Evolutionary conservation across 2,329 filamentous ascomycete genomes (phyloP).

Genomic region (Exophiala oligosperma): DNA sequence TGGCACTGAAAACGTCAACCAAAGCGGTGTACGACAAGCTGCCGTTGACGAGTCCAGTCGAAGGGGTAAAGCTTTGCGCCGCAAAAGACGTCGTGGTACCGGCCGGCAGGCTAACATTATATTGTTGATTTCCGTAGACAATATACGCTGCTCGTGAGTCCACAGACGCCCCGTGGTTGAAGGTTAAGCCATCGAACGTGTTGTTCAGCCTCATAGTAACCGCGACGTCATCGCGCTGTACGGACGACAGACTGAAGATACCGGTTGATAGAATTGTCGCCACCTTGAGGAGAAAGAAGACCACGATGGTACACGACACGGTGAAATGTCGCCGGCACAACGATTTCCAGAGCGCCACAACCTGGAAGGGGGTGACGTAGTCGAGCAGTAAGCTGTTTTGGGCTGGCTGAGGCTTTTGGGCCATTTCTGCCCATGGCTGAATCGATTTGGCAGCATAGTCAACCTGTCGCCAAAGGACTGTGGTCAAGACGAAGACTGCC

Average conservation of each 20-base stretch:
- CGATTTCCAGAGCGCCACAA: conserved; percentile 19
- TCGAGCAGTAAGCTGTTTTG: conserved; percentile 23
- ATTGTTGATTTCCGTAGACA: conserved; percentile 15
- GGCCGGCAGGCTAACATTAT: conserved; percentile 18
- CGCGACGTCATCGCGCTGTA: conserved; percentile 7
- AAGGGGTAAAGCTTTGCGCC: conserved; percentile 16
- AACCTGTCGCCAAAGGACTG: conserved; percentile 25
- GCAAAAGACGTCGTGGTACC: conserved; percentile 15
- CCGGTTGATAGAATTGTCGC: conserved; percentile 20
- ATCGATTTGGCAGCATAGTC: conserved; percentile 25
- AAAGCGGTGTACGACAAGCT: conserved; percentile 18
- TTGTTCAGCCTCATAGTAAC: conserved; percentile 15
- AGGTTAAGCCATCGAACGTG: conserved; percentile 19
- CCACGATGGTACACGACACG: conserved; percentile 12
- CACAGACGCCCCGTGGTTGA: conserved; percentile 10
- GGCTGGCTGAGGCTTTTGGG: conserved; percentile 17
- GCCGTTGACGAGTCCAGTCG: conserved; percentile 12
- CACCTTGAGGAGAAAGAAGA: conserved; percentile 24
- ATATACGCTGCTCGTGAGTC: conserved; percentile 20
- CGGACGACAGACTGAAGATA: conserved; percentile 17
- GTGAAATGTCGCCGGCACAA: conserved; percentile 16
- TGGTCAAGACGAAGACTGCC: conserved; percentile 20
- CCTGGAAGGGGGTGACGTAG: conserved; percentile 23
- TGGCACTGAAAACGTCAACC: conserved; percentile 23
- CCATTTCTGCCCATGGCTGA: conserved; percentile 26